A percentile compares a stretch with the other conserved stretches of the same genome.
phyloP scores from a whole-genome alignment of 371 early-diverging fungal species.

The Zychaea mexicana region DNA sequence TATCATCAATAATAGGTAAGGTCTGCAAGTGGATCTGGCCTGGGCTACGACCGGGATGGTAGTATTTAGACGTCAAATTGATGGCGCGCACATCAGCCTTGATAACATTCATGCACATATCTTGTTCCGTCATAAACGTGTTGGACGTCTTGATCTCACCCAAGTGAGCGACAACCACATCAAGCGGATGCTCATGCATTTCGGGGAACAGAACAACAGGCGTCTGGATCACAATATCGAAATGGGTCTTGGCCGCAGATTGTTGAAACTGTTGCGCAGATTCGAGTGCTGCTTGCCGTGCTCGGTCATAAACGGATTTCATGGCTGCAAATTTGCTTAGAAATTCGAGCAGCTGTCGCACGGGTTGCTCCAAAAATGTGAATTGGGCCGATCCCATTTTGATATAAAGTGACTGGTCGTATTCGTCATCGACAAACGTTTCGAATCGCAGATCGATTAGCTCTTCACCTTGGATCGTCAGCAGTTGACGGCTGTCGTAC shows the following conservation, averaged over 20 bases:
- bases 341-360: slow-evolving; percentile 59
- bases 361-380: slow-evolving; percentile 64
- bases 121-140: slow-evolving; percentile 52
- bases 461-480: slow-evolving; percentile 89
- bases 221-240: slow-evolving; percentile 84
- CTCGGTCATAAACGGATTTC: slow-evolving; percentile 87
- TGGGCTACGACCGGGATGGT: slow-evolving; percentile 23
- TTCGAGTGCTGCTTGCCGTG: slow-evolving; percentile 84
- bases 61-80: slow-evolving; percentile 62
- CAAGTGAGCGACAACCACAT: slow-evolving; percentile 77
- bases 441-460: slow-evolving; percentile 87
- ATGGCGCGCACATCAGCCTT: slow-evolving; percentile 71
- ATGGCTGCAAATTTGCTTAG: slow-evolving; percentile 84
- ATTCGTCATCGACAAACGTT: slow-evolving; percentile 74
- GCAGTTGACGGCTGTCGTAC: slow-evolving; percentile 45
- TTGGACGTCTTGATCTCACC: slow-evolving; percentile 89
- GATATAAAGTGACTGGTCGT: slow-evolving; percentile 80
- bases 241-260: slow-evolving; percentile 74
- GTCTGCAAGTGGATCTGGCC: slow-evolving; percentile 46
- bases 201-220: slow-evolving; percentile 92
- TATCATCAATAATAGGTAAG: slow-evolving; percentile 85
- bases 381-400: slow-evolving; percentile 84
- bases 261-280: slow-evolving; percentile 76
- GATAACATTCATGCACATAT: slow-evolving; percentile 60
- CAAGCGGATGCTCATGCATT: slow-evolving; percentile 43